Evolutionary conservation across 768 basidiomycete genomes (phyloP).

Genomic region (Coprinellus micaceus): DNA sequence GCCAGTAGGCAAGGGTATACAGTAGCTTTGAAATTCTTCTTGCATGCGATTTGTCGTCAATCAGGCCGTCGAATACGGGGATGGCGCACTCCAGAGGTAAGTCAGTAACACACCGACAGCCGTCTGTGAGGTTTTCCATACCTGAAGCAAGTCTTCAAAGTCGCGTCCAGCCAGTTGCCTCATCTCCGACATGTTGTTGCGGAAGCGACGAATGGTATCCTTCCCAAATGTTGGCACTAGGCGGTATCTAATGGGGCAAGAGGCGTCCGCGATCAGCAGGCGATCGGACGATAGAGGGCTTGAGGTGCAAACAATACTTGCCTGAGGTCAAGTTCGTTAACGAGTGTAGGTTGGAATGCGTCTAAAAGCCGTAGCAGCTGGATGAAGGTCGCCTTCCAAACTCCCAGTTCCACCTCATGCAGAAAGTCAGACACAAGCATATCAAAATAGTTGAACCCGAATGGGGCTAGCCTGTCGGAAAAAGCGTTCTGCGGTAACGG

Average conservation of each 20-base stretch:
- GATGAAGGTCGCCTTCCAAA: conserved; percentile 4
- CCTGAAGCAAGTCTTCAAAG: conserved; percentile 38
- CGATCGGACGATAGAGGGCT: conserved; percentile 9
- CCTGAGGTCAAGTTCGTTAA: neutral
- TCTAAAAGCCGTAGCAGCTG: neutral
- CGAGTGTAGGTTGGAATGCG: too few species aligned
- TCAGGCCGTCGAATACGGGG: conserved; percentile 34
- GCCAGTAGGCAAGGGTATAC: conserved; percentile 29
- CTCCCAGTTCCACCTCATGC: conserved; percentile 37
- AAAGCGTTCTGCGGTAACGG: too few species aligned
- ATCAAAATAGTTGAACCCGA: neutral
- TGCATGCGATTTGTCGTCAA: conserved; percentile 21
- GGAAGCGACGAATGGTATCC: conserved; percentile 28
- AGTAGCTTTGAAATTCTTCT: conserved; percentile 22
- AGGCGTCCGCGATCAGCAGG: too few species aligned
- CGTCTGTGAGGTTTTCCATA: conserved; percentile 1
- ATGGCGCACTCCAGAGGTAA: conserved; percentile 26
- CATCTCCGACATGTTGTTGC: conserved; percentile 26
- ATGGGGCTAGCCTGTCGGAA: neutral
- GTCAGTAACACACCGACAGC: neutral
- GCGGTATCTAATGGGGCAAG: too few species aligned
- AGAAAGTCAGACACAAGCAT: conserved; percentile 22
- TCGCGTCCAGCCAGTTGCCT: conserved; percentile 30
- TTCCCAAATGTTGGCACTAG: conserved; percentile 25
- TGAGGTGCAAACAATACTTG: neutral